Evolutionary conservation across 768 basidiomycete species (phyloP), one percentile per base, ranked within the genome.

Genomic region (Fomitopsis serialis): DNA sequence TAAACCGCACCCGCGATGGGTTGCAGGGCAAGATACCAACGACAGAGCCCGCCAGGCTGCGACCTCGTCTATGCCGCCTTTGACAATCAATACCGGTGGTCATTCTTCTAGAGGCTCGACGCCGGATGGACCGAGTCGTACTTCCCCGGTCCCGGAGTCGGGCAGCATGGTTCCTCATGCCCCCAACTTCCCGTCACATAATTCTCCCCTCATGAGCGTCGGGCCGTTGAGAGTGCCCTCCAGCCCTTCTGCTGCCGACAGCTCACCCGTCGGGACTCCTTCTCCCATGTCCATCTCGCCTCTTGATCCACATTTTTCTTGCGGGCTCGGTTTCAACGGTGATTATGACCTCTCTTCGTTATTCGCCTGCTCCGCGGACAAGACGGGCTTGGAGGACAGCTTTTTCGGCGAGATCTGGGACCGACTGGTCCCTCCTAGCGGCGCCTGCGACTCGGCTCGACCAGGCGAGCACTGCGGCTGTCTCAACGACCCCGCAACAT

Each of bases 1-100:
- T 56, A 86, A 85, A 59, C 84, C 85, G 9, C 81, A 85, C 62
- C 84, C 84, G 19, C 78, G 82, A 27, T 86, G 83, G 84, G 61
- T 61, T 4, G 48, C 64, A 19, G 64, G 63, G 13, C 29, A 32
- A 23, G 50, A 42, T 21, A 42, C 52, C n/a, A n/a, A 29, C 9
- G 37, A 22, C 19, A 52, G 25, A 17, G 46, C n/a, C 21, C 46
- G 25, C 23, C 37, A 40, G 8, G 6, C 37, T 15, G 37, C 29
- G 11, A 32, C 6, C 46, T n/a, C 29, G 27, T 10, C 46, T 4
- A 6, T 17, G n/a, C 23, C 46, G 25, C 6, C 46, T 32, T 21
- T 21, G 25, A 34, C 17, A 27, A 27, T 34, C 46, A 13, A 17
- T 34, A 21, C 46, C 25, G 29, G 8, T 15, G 6, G 7, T 8